Evolutionary conservation across 331 rosid species (phyloP).

Genomic region (Telfairia occidentalis): DNA sequence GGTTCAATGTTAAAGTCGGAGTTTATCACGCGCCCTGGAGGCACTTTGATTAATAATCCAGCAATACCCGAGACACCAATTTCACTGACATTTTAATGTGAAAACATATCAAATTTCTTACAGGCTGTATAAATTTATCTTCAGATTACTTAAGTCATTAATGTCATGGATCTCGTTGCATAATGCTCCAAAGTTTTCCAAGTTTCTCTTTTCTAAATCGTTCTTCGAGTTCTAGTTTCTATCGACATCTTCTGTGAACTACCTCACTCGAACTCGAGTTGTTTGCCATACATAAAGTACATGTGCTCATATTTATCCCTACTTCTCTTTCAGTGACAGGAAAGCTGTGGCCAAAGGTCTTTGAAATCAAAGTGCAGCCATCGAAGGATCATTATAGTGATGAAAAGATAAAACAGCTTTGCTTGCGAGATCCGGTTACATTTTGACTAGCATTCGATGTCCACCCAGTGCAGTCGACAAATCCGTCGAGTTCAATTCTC

Average conservation of each 20-base stretch:
- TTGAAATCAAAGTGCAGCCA: conserved; percentile 51
- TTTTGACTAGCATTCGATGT: conserved; percentile 13
- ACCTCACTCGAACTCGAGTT: background rate
- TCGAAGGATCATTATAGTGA: conserved; percentile 21
- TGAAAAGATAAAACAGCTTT: conserved; percentile 35
- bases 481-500: background rate
- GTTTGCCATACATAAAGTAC: background rate
- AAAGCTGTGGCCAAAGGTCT: conserved; percentile 81
- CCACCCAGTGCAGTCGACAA: background rate
- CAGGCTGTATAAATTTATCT: background rate
- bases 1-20: background rate
- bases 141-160: background rate
- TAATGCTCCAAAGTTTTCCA: background rate
- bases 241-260: background rate
- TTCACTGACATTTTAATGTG: background rate
- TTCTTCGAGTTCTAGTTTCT: background rate
- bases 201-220: background rate
- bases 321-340: conserved; percentile 59
- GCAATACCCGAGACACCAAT: background rate
- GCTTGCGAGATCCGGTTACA: conserved; percentile 34
- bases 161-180: background rate
- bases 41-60: background rate
- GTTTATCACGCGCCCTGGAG: background rate
- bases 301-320: background rate
- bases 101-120: background rate